Evolutionary conservation across 345 rosid species (phyloP), one percentile per base, ranked within the genome.

Genomic region (Aethionema arabicum): DNA sequence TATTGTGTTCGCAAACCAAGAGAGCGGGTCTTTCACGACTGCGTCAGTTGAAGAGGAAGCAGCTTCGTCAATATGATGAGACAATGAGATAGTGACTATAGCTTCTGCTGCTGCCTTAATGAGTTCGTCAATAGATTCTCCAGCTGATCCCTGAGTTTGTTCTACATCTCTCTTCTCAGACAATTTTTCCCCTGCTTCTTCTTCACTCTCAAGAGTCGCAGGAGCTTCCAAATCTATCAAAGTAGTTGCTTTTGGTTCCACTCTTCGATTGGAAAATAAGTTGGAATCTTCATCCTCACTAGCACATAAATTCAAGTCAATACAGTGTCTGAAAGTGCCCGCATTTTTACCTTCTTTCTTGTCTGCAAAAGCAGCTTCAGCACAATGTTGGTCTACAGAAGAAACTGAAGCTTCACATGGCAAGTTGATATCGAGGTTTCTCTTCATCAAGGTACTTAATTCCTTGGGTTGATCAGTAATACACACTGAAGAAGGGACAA

Each of bases 181-280:
- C 32, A 35, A 56, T 70, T 79, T 83, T 37, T 76, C 82, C 43
- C 44, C 75, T n/a, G n/a, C n/a, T 46, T 54, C 74, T 65, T 83
- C 89, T 63, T 82, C 89, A 13, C 72, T 51, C 54, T 87, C 95
- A 4, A 69, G 85, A 74, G 52, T 62, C 16, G 73, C 59, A 5
- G 84, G 87, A 37, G 84, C 93, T 80, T 92, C 98, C 77, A 92
- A 84, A 76, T 92, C 95, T 61, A 88, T 80, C 62, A 72, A 77
- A 5, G 56, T 65, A 43, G 65, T 57, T 44, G 51, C 52, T 79
- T 73, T 88, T 73, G 56, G 73, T 48, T 42, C 46, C 30, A 61
- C 65, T 65, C 72, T 64, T 21, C 67, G 69, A 51, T 36, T 74
- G 42, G 68, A 51, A 51, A 79, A 56, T 32, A 56, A 14, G 52